Evolutionary conservation across 257 asterid genomes (phyloP).

Genomic region (Cordia subcordata): DNA sequence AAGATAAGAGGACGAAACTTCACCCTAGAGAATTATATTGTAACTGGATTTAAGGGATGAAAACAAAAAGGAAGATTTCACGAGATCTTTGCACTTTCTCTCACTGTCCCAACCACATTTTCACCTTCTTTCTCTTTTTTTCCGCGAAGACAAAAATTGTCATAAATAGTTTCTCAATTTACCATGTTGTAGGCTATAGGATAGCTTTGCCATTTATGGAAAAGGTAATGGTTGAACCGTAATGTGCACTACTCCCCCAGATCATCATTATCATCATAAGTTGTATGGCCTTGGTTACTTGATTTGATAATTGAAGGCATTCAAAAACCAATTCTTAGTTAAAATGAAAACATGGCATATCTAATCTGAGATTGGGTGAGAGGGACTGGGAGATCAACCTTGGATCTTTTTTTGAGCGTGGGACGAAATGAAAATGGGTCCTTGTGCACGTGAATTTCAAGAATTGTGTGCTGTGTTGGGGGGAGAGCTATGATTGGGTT

Average conservation of each 20-base stretch:
- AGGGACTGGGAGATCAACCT: constrained; percentile 41
- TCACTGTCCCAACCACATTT: constrained; percentile 42
- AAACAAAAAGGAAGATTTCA: constrained; percentile 36
- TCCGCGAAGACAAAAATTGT: constrained; percentile 24
- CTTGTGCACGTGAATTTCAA: constrained; percentile 49
- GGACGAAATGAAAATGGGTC: constrained; percentile 36
- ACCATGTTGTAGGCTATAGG: constrained; percentile 38
- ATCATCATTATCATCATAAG: no score
- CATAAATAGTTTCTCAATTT: constrained; percentile 26
- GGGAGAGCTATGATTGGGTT: constrained; percentile 15
- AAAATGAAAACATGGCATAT: constrained; percentile 38
- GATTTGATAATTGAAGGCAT: not conserved
- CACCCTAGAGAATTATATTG: no score
- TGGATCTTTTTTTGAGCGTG: constrained; percentile 17
- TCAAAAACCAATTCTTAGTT: constrained; percentile 24
- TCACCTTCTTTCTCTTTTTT: constrained; percentile 31
- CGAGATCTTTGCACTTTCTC: constrained; percentile 55
- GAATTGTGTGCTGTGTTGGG: constrained; percentile 16
- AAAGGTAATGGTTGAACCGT: constrained; percentile 9
- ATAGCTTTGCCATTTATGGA: constrained; percentile 36
- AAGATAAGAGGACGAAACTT: no score
- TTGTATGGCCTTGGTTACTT: not conserved
- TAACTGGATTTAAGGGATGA: no score
- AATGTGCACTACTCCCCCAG: constrained; percentile 2
- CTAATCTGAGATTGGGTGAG: constrained; percentile 52